phyloP scores from a whole-genome alignment of 805 yeast genomes.

The Metschnikowia reukaufii region DNA sequence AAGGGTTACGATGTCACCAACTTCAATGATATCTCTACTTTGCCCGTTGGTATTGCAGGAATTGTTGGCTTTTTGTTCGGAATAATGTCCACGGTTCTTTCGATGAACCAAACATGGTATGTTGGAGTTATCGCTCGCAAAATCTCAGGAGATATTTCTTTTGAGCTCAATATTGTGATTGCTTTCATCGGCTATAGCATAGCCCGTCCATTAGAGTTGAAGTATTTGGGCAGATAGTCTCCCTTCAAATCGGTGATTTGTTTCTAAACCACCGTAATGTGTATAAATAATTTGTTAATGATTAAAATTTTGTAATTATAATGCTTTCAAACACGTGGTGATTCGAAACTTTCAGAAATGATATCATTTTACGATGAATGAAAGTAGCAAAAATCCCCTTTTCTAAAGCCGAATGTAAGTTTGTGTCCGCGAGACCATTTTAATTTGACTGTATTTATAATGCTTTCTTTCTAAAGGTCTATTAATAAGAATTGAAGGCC shows the following conservation, averaged over 20 bases:
- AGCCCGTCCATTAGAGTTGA: constrained; percentile 32
- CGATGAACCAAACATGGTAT: constrained; percentile 37
- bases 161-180: constrained; percentile 29
- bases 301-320: too few relatives aligned
- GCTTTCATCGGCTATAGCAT: constrained; percentile 30
- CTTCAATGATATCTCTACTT: constrained; percentile 23
- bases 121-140: constrained; percentile 30
- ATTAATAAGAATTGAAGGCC: background rate
- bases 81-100: constrained; percentile 31
- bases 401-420: too few relatives aligned
- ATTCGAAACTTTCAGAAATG: too few relatives aligned
- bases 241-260: background rate
- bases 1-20: constrained; percentile 27
- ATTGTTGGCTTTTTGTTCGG: constrained; percentile 30
- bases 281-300: too few relatives aligned
- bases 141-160: constrained; percentile 32
- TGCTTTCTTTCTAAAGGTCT: background rate
- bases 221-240: constrained; percentile 20
- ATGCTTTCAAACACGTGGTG: too few relatives aligned
- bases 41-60: constrained; percentile 35
- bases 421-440: too few relatives aligned
- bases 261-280: too few relatives aligned
- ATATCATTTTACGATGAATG: too few relatives aligned
- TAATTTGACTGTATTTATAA: background rate
- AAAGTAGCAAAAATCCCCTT: too few relatives aligned